A percentile compares a stretch with the other conserved stretches of the same genome.
phyloP scores from a whole-genome alignment of 371 early-diverging fungal species.

The Chytridiales sp. region DNA sequence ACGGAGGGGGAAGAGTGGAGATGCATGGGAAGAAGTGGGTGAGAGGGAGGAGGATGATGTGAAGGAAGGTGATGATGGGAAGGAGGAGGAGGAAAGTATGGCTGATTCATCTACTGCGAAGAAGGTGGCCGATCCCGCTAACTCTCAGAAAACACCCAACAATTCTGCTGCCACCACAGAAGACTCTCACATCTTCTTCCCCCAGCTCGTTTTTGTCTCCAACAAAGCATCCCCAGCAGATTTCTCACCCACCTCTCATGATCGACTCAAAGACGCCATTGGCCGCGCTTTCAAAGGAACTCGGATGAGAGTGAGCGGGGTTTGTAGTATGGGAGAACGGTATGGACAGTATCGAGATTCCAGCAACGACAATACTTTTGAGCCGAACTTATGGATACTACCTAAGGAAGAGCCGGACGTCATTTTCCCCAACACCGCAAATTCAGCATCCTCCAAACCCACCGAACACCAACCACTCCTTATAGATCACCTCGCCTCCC shows the following conservation, averaged over 20 bases:
- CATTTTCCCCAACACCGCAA: not conserved
- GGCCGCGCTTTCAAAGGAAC: slow-evolving; percentile 16
- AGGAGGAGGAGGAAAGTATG: not conserved
- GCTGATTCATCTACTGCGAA: not conserved
- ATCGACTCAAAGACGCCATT: not conserved
- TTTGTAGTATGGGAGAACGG: not conserved
- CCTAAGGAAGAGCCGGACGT: too few species aligned
- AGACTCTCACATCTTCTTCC: slow-evolving; percentile 22
- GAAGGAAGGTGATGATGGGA: slow-evolving; percentile 3
- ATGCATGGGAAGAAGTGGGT: not conserved
- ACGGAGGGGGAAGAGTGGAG: not conserved
- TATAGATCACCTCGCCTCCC: too few species aligned
- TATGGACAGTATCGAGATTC: slow-evolving; percentile 1
- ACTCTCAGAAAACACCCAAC: not conserved
- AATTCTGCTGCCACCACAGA: not conserved
- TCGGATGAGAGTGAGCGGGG: slow-evolving; percentile 9
- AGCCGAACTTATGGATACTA: slow-evolving; percentile 17
- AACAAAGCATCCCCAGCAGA: slow-evolving; percentile 21
- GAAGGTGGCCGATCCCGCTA: not conserved
- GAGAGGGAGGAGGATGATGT: not conserved
- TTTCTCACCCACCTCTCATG: slow-evolving; percentile 14
- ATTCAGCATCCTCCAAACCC: too few species aligned
- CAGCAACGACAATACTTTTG: not conserved
- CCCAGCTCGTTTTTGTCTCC: slow-evolving; percentile 21
- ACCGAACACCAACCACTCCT: too few species aligned